Evolutionary conservation across 2,329 filamentous ascomycete genomes (phyloP).

Genomic region (Fonsecaea pugnacius): DNA sequence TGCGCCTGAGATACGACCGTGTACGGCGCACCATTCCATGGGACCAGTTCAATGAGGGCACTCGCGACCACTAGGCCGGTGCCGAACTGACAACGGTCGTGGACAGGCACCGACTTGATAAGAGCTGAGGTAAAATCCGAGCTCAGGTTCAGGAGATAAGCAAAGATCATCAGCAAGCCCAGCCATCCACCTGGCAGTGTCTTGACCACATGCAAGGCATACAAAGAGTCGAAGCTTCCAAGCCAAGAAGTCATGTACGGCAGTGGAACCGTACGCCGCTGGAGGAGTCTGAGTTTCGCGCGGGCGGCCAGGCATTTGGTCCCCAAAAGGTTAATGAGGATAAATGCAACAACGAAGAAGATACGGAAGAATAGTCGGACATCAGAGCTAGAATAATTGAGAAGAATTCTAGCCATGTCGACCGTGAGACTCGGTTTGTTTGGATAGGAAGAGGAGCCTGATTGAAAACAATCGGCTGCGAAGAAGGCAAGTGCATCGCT

Average conservation of each 20-base stretch:
- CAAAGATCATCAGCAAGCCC: constrained; percentile 14
- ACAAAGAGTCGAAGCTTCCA: constrained; percentile 8
- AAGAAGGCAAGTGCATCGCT: background rate
- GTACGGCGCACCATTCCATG: constrained; percentile 17
- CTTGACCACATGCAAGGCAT: background rate
- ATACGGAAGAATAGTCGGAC: constrained; percentile 17
- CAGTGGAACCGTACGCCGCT: constrained; percentile 13
- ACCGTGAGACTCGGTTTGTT: background rate
- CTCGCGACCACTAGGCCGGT: constrained; percentile 12
- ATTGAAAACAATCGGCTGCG: background rate
- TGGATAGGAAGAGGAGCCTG: background rate
- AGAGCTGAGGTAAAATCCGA: constrained; percentile 18
- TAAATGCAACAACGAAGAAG: constrained; percentile 9
- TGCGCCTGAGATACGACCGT: constrained; percentile 19
- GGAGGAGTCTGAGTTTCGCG: constrained; percentile 15
- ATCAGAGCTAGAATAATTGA: constrained; percentile 14
- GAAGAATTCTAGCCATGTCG: constrained; percentile 1
- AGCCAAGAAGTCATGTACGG: constrained; percentile 14
- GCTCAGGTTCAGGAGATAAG: constrained; percentile 11
- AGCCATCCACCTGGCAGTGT: constrained; percentile 20
- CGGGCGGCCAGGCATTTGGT: constrained; percentile 10
- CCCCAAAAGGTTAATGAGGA: constrained; percentile 14
- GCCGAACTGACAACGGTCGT: constrained; percentile 13
- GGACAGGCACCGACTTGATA: constrained; percentile 14
- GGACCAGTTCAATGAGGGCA: background rate